Evolutionary conservation across 1,284 basidiomycete genomes (phyloP).

Genomic region (Cutaneotrichosporon cavernicola): DNA sequence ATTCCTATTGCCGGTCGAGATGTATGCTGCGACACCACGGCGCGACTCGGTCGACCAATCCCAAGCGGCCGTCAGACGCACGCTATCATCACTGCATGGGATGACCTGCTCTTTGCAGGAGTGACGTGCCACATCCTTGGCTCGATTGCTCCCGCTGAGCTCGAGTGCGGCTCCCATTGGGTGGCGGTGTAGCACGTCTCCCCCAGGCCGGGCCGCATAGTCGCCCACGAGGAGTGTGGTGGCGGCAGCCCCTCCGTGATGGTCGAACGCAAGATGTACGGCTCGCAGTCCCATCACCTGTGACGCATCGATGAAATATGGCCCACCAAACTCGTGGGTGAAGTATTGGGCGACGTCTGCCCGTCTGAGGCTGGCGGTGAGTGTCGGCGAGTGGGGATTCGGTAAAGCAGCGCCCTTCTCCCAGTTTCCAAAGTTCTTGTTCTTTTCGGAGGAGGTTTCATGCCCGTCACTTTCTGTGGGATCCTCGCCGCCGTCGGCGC

Average conservation of each 20-base stretch:
- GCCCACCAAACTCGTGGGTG: neutral
- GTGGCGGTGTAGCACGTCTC: neutral
- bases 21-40: neutral
- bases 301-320: neutral
- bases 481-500: neutral
- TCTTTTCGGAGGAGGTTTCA: neutral
- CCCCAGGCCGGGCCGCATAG: neutral
- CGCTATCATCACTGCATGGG: neutral
- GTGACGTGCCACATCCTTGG: too few relatives aligned
- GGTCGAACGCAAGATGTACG: neutral
- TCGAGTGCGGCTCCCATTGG: neutral
- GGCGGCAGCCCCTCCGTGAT: neutral
- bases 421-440: neutral
- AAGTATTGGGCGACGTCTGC: neutral
- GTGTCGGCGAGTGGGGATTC: neutral
- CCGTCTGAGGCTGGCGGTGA: neutral
- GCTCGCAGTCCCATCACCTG: neutral
- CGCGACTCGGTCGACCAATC: neutral
- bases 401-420: neutral
- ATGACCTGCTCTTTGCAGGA: too few relatives aligned
- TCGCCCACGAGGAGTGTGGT: neutral
- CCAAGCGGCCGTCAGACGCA: neutral
- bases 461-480: neutral
- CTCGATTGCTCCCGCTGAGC: neutral
- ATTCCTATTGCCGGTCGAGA: too few relatives aligned